Base-by-base conservation (phyloP, 495 filamentous ascomycete genomes). In the Bryoglossum gracile region DNA sequence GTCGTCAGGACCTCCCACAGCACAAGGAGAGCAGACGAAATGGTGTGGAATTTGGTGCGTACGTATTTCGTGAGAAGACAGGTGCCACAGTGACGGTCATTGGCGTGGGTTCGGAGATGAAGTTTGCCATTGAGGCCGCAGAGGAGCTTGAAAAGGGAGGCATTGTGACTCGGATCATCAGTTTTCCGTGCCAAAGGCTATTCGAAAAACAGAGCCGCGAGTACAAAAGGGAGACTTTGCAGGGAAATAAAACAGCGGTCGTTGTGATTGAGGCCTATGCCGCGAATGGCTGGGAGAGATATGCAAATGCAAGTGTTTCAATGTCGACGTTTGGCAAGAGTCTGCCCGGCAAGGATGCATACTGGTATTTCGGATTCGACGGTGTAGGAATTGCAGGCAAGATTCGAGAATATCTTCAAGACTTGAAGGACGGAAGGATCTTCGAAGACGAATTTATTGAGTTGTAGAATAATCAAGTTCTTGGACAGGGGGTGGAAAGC, bases 211-310 rank as follows among this genome's bases (percentile, higher is more conserved):
- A 81, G 54, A 46, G 63, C 0, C 38, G 66, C 0, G 69, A 74
- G 17, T 80, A 81, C 53, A 70, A 67, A 58, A 63, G 70, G 0
- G 43, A 66, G 1, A 51, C 65, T 30, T 53, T 77, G 46, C 62
- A 64, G 38, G 59, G 64, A 8, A 59, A 63, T 22, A 51, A 50
- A 1, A 64, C 59, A 2, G 65, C 67, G 11, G 62, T 65, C 3
- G 71, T 80, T 0, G 68, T 76, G 1, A 71, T 80, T 41, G 76
- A 80, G 63, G 68, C 77, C 0, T 80, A 75, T 58, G 65, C 70
- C 0, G 65, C 66, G 0, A 76, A 74, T 42, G 75, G 77, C 11
- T 81, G 75, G 75, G 77, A 81, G 59, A 62, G 77, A 10, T 80
- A 78, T 57, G 75, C 77, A 1, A 66, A 78, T 65, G 76, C 75